Base-by-base conservation (phyloP, 495 filamentous ascomycete species). In the Lasiosphaeria ovina region DNA sequence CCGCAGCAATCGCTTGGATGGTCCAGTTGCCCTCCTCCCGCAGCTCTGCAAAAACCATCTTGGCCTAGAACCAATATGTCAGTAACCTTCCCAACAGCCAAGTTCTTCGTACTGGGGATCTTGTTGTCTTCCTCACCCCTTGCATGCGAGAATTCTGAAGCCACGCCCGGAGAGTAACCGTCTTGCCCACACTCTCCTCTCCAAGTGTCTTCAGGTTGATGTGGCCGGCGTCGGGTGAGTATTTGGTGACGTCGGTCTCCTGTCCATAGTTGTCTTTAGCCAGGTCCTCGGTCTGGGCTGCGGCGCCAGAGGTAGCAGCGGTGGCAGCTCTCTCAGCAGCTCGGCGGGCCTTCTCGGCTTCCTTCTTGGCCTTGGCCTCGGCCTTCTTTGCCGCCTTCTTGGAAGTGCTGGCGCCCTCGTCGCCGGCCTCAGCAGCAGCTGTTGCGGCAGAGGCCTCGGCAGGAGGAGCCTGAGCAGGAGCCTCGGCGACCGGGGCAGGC, bases 31-130 rank as follows among this genome's bases (percentile, higher is more conserved):
- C 85, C 69, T 90, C 87, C 78, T 96, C 88, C 58, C 92, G 82
- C 57, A 98, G 82, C 74, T 94, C 90, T 68, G 97, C 82, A 77
- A 98, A 97, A 57, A 85, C 89, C 79, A 97, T 86, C 76, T 97
- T 95, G 61, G 91, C 38, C 24, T 24, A 24, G 24, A 24, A 24
- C 24, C 24, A 24, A 24, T 24, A 24, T 24, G 24, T 24, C 24
- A 24, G 2, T 24, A 24, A 24, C 0, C 24, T 24, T 24, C 24
- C 24, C 24, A 24, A 24, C 24, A 24, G 24, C 24, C 24, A 24
- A 24, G 24, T 24, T 42, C 8, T 42, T 42, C 8, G 3, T 12
- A 7, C 7, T 42, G 38, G 38, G 38, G 12, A 42, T 8, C 8
- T 42, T 42, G 38, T 12, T 42, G 38, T 7, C 12, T 42, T 12